Percentiles rank a stretch among this genome's conserved stretches.
Evolutionary conservation across 2,329 filamentous ascomycete genomes (phyloP).

Genomic region (Monilinia laxa): DNA sequence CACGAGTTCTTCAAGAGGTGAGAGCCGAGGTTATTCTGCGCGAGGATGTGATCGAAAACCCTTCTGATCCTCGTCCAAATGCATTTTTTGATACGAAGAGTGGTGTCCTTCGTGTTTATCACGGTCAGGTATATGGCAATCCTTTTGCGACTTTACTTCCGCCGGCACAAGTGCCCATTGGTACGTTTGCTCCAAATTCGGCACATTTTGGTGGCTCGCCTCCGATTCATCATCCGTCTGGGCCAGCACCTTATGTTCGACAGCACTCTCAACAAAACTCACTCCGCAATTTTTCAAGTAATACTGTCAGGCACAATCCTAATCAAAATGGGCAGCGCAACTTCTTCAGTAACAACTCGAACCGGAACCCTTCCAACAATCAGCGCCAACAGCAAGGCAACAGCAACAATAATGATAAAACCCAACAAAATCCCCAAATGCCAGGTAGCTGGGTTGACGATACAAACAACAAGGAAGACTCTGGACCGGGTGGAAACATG

Average conservation of each 20-base stretch:
- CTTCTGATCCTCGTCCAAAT: conserved; percentile 57
- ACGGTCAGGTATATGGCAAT: conserved; percentile 56
- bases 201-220: conserved; percentile 40
- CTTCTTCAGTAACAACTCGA: conserved; percentile 3
- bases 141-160: conserved; percentile 51
- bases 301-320: not conserved
- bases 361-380: not conserved
- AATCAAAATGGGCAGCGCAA: conserved; percentile 15
- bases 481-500: conserved; percentile 1
- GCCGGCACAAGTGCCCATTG: conserved; percentile 43
- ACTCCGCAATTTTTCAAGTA: not conserved
- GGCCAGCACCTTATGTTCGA: conserved; percentile 2
- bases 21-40: conserved; percentile 36
- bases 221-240: conserved; percentile 11
- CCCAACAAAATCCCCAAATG: conserved; percentile 20
- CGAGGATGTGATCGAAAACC: conserved; percentile 55
- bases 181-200: conserved; percentile 37
- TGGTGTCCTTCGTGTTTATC: conserved; percentile 56
- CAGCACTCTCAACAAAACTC: conserved; percentile 6
- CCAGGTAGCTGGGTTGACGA: conserved; percentile 27
- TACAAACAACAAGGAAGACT: conserved; percentile 15
- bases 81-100: conserved; percentile 56
- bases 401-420: not conserved
- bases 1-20: conserved; percentile 8
- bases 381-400: conserved; percentile 6